phyloP scores from a whole-genome alignment of 495 filamentous ascomycete genomes.

The Astrothelium subdiscretum region DNA sequence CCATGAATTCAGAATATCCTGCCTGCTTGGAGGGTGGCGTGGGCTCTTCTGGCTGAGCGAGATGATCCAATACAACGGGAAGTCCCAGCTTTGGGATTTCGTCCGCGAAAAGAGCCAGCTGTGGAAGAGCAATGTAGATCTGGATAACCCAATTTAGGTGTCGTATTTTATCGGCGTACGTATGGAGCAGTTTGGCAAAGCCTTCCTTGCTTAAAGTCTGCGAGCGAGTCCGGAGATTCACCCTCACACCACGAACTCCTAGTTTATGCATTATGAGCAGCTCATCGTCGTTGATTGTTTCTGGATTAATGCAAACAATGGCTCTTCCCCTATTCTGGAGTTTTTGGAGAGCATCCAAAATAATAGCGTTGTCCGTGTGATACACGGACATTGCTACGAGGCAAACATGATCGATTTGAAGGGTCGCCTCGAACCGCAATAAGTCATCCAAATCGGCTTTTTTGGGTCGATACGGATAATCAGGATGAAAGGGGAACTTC shows the following conservation, averaged over 20 bases:
- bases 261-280: neutral
- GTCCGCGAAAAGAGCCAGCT: constrained; percentile 1
- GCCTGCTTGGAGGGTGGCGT: neutral
- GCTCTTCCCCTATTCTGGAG: neutral
- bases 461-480: neutral
- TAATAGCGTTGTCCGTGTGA: neutral
- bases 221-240: neutral
- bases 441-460: neutral
- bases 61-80: neutral
- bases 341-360: neutral
- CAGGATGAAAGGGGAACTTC: neutral
- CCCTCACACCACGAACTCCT: neutral
- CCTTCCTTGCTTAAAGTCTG: neutral
- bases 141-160: neutral
- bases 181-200: neutral
- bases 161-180: neutral
- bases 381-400: neutral
- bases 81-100: constrained; percentile 2
- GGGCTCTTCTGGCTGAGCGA: neutral
- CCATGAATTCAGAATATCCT: neutral
- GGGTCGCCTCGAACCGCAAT: neutral
- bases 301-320: neutral
- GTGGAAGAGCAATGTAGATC: neutral
- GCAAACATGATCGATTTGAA: neutral
- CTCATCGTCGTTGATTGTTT: neutral